These are phyloP conservation scores for Fusarium sp. DNA, from an alignment of 2,329 filamentous ascomycete genomes.

Conservation along the genomic window DNA sequence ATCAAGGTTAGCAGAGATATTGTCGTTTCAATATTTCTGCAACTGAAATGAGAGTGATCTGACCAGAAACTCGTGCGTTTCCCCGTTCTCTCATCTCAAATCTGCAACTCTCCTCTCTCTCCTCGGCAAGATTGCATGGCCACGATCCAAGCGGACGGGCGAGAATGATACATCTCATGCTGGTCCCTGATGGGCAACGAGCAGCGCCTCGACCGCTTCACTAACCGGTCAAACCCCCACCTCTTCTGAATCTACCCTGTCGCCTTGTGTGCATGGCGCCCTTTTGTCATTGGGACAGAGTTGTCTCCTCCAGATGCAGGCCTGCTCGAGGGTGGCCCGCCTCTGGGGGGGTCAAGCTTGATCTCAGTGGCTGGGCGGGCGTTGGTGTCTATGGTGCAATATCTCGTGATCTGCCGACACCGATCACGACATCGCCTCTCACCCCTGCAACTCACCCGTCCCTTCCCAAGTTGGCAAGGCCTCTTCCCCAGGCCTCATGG, in stretches of 20 bases:
- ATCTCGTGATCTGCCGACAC: constrained; percentile 61
- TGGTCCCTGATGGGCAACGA: constrained; percentile 24
- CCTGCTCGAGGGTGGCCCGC: constrained; percentile 38
- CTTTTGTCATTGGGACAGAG: constrained; percentile 36
- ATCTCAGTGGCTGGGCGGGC: constrained; percentile 47
- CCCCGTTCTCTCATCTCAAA: constrained; percentile 13
- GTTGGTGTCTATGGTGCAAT: constrained; percentile 66
- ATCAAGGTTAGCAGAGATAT: constrained; percentile 7
- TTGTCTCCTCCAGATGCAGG: constrained; percentile 35
- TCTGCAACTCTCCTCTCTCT: not conserved
- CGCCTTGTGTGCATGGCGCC: constrained; percentile 25
- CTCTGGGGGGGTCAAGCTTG: constrained; percentile 21
- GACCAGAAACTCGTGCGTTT: not conserved
- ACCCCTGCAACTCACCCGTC: constrained; percentile 37
- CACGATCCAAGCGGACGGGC: constrained; percentile 37
- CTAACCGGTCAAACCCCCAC: constrained; percentile 24
- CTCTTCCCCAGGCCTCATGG: constrained; percentile 35
- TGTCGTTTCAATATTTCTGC: not conserved
- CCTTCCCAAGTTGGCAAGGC: constrained; percentile 43
- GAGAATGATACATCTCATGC: constrained; percentile 26
- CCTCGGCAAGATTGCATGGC: constrained; percentile 14
- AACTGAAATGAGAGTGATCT: not conserved
- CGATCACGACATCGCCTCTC: constrained; percentile 42
- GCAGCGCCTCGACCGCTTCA: constrained; percentile 22
- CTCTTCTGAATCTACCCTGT: constrained; percentile 28